Conservation (phyloP, 202 grass and related monocot species). For the Eragrostis tef region DNA sequence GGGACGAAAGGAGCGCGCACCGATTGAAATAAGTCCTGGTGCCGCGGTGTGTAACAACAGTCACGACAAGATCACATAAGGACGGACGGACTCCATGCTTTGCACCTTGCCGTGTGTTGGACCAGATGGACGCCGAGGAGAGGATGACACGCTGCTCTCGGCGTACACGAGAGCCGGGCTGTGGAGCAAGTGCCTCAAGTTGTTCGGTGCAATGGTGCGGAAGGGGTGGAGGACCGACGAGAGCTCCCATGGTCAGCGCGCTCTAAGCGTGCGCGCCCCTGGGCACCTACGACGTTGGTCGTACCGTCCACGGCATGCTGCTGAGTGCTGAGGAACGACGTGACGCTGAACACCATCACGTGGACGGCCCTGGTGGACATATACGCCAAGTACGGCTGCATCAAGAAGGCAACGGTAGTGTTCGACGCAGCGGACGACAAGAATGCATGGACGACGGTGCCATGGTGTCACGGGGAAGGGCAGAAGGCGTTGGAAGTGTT, state of each 20-base stretch:
- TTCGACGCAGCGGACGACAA: conserved; percentile 56
- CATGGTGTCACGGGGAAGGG: conserved; percentile 67
- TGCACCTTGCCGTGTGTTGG: conserved; percentile 48
- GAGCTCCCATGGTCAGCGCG: conserved; percentile 69
- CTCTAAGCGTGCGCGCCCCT: conserved; percentile 65
- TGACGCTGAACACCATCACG: conserved; percentile 63
- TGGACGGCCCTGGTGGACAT: conserved; percentile 69
- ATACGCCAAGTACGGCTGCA: conserved; percentile 73
- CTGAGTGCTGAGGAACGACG: conserved; percentile 60
- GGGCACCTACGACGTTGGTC: conserved; percentile 58
- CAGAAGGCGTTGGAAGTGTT: conserved; percentile 58
- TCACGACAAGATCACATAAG: no score
- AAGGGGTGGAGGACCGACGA: conserved; percentile 60
- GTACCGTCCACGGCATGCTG: conserved; percentile 65
- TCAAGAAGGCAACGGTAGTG: conserved; percentile 51
- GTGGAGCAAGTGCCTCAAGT: conserved; percentile 56
- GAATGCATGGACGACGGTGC: conserved; percentile 62
- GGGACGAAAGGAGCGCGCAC: no score
- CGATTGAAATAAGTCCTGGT: no score
- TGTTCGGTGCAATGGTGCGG: conserved; percentile 54
- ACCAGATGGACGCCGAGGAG: conserved; percentile 32
- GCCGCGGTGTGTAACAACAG: no score
- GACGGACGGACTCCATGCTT: no score
- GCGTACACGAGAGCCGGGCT: conserved; percentile 51
- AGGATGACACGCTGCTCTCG: conserved; percentile 59